Base-by-base conservation (phyloP, 2,329 filamentous ascomycete genomes). In the Trichophyton rubrum region DNA sequence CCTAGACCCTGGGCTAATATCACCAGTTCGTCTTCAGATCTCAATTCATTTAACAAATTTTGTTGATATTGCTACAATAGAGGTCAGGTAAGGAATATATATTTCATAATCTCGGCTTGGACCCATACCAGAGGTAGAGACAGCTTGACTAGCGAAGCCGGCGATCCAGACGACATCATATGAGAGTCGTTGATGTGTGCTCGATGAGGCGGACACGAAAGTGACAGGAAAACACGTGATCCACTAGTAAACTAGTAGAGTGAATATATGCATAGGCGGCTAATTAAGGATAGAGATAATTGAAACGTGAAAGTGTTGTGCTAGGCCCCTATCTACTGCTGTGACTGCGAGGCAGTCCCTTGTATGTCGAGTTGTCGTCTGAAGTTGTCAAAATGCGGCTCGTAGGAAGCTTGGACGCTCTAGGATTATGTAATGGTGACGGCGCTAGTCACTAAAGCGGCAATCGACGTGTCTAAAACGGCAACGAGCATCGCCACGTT, bases 1-100 rank as follows among this genome's bases (percentile, higher is more conserved):
- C 93, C 93, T 56, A 99, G 85, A 67, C 93, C 93, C 59, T 90
- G 88, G 47, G 92, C 93, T 60, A 97, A 82, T 60, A 99, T 81
- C 68, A 97, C 87, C 65, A 99, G 85, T 74, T 95, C 88, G 88
- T 99, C 93, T 77, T 96, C 89, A 63, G 85, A 79, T 64, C 90
- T 87, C 66, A 95, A 84, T 76, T 93, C 88, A 72, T 88, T 89
- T 78, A 97, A 97, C 68, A 97, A 84, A 70, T 89, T 87, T 78
- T 97, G 91, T 78, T 99, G 93, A 74, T 95, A 99, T 80, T 90
- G 80, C 78, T 83, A 57, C 9, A 24, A 22, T 13, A 51, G 24
- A 27, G 65, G 68, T 55, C 13, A 27, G 35, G 22, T 3, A 15
- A 43, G 6, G 45, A 45, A 49, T 17, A 24, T 45, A 33, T 51